Base-by-base conservation (phyloP, 352 stramenopile genomes). In the Pythium aristosporum region DNA sequence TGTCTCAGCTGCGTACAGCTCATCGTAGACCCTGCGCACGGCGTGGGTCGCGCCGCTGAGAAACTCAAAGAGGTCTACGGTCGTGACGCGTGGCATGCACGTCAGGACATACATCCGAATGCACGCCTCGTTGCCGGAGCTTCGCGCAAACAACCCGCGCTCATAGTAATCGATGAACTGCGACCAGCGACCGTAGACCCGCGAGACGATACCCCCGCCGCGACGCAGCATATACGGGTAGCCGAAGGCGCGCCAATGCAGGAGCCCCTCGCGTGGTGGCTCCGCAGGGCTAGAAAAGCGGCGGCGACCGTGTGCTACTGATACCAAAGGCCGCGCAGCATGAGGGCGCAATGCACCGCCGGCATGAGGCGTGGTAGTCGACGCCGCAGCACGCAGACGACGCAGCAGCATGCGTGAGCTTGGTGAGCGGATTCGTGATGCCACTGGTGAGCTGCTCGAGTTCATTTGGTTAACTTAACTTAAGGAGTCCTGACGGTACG, bases 81-180 rank as follows among this genome's bases (percentile, higher is more conserved):
- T 62, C 39, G 65, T 69, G 0, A 32, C 13, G 20, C 47, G 67
- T 12, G 77, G 75, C 57, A 85, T 77, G 43, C 74, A 69, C 36
- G 72, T 82, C 39, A 89, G 46, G 28, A 84, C 69, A 57, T 74
- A 85, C 79, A 89, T 89, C 58, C 68, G 62, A 51, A 56, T 81
- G 54, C 72, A 72, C 25, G 63, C 67, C n/a, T 83, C 65, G 34
- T 83, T 69, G 1, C 66, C 55, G 20, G 68, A 43, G 0, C 56
- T 43, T n/a, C 64, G 61, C 15, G 69, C 65, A 53, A 89, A 88
- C 11, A 80, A 41, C 4, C 47, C 50, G 21, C 57, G 37, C 39
- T 74, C 50, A 53, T 74, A 65, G 58, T 61, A 72, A 36, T 67
- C 63, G n/a, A 73, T 64, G 58, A 77, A 75, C 25, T 65, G 44